These are phyloP conservation scores for Penicillium diatomitis DNA, from an alignment of 495 filamentous ascomycete species.

Conservation along the genomic window DNA sequence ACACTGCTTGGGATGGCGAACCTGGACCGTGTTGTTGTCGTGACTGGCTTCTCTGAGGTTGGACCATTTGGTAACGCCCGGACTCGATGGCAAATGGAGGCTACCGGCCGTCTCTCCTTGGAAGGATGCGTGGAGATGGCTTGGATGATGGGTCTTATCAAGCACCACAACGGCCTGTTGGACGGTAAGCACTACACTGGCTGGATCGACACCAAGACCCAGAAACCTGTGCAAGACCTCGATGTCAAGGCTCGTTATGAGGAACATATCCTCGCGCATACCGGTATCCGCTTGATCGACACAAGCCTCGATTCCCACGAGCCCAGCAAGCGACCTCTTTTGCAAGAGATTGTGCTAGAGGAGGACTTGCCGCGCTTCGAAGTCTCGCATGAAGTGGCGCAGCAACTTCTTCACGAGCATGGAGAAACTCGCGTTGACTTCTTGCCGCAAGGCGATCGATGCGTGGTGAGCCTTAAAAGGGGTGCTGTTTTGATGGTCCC, in stretches of 20 bases:
- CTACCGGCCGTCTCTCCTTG: slow-evolving; percentile 87
- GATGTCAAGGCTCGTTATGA: slow-evolving; percentile 95
- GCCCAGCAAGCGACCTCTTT: slow-evolving; percentile 92
- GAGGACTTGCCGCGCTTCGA: slow-evolving; percentile 96
- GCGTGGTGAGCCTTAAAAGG: slow-evolving; percentile 84
- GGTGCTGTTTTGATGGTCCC: slow-evolving; percentile 90
- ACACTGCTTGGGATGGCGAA: slow-evolving; percentile 95
- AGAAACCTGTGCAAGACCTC: slow-evolving; percentile 94
- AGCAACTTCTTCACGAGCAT: not conserved
- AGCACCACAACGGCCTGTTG: slow-evolving; percentile 91
- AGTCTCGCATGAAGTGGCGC: slow-evolving; percentile 63
- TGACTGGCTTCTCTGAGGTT: slow-evolving; percentile 92
- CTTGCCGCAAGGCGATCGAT: slow-evolving; percentile 35
- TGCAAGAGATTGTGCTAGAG: slow-evolving; percentile 93
- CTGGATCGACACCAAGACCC: slow-evolving; percentile 91
- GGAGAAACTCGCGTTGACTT: not conserved
- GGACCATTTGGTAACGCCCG: slow-evolving; percentile 97
- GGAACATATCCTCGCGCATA: slow-evolving; percentile 89
- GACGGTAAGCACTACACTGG: slow-evolving; percentile 94
- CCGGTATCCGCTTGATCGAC: slow-evolving; percentile 94
- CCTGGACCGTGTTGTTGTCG: slow-evolving; percentile 91
- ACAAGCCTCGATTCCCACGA: slow-evolving; percentile 95
- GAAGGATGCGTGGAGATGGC: slow-evolving; percentile 99
- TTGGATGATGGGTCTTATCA: slow-evolving; percentile 99
- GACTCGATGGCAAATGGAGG: slow-evolving; percentile 98